These are phyloP conservation scores for Rusavskia elegans DNA, from an alignment of 495 filamentous ascomycete genomes.

Conservation along the genomic window DNA sequence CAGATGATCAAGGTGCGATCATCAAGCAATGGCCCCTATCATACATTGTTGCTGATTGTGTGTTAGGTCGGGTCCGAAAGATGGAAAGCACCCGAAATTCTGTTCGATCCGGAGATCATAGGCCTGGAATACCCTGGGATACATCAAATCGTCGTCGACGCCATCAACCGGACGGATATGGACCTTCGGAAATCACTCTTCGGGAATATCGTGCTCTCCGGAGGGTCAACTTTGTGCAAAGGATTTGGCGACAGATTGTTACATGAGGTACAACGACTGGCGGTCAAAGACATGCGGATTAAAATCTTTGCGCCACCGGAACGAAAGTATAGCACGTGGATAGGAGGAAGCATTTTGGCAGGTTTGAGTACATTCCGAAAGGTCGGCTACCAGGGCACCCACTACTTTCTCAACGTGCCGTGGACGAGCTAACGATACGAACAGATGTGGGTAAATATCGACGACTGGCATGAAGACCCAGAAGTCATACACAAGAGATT, in stretches of 20 bases:
- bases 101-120: constrained; percentile 95
- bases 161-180: constrained; percentile 92
- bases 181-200: constrained; percentile 90
- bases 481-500: constrained; percentile 98
- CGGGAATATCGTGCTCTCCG: constrained; percentile 91
- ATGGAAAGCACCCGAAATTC: constrained; percentile 90
- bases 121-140: constrained; percentile 94
- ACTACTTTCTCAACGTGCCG: constrained; percentile 8
- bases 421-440: not conserved
- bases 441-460: constrained; percentile 98
- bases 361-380: constrained; percentile 97
- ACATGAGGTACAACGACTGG: constrained; percentile 78
- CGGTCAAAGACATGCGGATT: constrained; percentile 97
- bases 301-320: constrained; percentile 97
- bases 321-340: constrained; percentile 97
- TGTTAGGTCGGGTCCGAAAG: constrained; percentile 69
- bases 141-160: constrained; percentile 92
- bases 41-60: constrained; percentile 3
- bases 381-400: constrained; percentile 31
- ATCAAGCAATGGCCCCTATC: not conserved
- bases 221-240: constrained; percentile 78
- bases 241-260: constrained; percentile 93
- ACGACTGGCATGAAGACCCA: constrained; percentile 98
- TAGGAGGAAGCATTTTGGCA: constrained; percentile 92
- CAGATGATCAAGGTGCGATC: constrained; percentile 66